Evolutionary conservation across 805 yeast genomes (phyloP).

Genomic region (Nakazawaea peltata): DNA sequence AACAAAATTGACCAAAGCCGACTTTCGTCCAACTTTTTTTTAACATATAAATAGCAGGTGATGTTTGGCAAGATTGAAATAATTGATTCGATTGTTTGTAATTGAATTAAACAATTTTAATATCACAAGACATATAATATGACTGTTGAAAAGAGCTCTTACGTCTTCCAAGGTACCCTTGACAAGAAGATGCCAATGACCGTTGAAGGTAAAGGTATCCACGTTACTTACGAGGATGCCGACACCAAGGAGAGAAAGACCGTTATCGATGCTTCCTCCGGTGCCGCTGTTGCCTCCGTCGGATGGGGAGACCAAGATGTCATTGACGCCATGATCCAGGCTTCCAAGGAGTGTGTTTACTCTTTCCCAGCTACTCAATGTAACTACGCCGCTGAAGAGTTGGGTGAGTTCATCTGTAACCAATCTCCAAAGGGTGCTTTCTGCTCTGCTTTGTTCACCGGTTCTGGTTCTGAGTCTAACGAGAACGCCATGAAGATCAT

Average conservation of each 20-base stretch:
- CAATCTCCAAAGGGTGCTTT: slow-evolving; percentile 36
- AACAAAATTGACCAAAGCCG: no score
- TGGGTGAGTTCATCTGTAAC: slow-evolving; percentile 30
- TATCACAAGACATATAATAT: no score
- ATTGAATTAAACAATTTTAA: no score
- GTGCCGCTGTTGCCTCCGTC: slow-evolving; percentile 34
- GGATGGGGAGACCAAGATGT: slow-evolving; percentile 30
- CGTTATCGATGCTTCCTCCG: slow-evolving; percentile 29
- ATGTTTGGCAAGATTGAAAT: no score
- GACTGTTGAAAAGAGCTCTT: slow-evolving; percentile 24
- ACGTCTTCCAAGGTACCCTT: slow-evolving; percentile 36
- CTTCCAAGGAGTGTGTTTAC: slow-evolving; percentile 22
- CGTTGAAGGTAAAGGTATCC: slow-evolving; percentile 31
- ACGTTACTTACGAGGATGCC: slow-evolving; percentile 28
- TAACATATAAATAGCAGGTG: no score
- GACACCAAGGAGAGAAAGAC: slow-evolving; percentile 23
- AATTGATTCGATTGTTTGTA: no score
- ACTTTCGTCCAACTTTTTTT: no score
- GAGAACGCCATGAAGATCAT: slow-evolving; percentile 69
- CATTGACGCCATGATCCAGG: slow-evolving; percentile 23
- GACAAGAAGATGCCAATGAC: slow-evolving; percentile 29
- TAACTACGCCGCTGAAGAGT: slow-evolving; percentile 25
- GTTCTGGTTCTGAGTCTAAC: slow-evolving; percentile 67
- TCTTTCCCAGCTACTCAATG: slow-evolving; percentile 22
- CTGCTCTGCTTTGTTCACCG: slow-evolving; percentile 36